Conservation (phyloP, 441 rosid genomes). For the Erodium trifolium region DNA sequence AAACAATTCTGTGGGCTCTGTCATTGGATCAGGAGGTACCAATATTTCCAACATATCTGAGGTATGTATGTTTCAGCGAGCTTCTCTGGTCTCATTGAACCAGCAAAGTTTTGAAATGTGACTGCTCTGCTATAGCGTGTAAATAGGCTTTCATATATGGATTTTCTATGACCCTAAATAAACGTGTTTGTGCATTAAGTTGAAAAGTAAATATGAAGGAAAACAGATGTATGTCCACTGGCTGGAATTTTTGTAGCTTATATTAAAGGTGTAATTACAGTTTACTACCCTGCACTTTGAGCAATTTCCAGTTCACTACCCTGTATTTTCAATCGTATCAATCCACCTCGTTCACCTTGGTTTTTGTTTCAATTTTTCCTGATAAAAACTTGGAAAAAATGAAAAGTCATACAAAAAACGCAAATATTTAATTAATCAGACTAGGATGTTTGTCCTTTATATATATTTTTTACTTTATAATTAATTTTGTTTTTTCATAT, state of each 20-base stretch:
- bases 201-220: neutral
- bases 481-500: too few species aligned
- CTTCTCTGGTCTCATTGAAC: neutral
- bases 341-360: too few species aligned
- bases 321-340: too few species aligned
- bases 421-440: too few species aligned
- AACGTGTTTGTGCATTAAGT: neutral
- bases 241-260: neutral
- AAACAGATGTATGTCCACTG: neutral
- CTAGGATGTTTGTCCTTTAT: too few species aligned
- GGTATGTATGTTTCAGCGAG: constrained; percentile 26
- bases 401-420: too few species aligned
- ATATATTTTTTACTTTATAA: too few species aligned
- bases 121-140: neutral
- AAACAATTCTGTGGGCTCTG: constrained; percentile 23
- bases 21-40: constrained; percentile 27
- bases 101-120: neutral
- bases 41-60: constrained; percentile 26
- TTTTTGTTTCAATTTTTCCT: too few species aligned
- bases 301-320: too few species aligned
- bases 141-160: neutral
- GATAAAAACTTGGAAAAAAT: too few species aligned
- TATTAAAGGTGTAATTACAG: too few species aligned
- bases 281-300: too few species aligned
- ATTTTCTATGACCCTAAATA: neutral